Percentiles rank a stretch among this genome's conserved stretches.
Conservation (phyloP, 1,284 basidiomycete genomes). For the Dichomitus squalens region DNA sequence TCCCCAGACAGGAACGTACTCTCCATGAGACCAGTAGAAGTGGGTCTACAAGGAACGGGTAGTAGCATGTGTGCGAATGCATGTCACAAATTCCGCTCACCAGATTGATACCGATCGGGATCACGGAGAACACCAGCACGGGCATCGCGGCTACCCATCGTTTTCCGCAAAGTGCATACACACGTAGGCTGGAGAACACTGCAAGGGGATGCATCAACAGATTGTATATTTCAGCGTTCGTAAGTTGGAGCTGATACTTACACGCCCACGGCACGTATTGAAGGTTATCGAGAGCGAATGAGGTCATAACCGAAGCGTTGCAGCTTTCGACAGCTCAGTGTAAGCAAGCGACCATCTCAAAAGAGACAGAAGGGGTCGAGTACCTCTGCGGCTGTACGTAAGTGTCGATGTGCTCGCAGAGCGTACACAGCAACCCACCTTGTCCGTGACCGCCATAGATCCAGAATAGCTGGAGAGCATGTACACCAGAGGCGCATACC, state of each 20-base stretch:
- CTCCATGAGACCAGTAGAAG: background rate
- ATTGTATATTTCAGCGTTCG: background rate
- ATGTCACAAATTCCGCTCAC: background rate
- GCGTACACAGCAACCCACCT: background rate
- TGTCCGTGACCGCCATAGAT: background rate
- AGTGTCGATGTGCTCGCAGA: background rate
- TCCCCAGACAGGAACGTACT: background rate
- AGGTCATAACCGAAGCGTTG: background rate
- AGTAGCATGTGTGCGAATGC: background rate
- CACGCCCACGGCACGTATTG: conserved; percentile 12
- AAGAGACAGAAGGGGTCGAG: background rate
- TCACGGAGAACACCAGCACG: background rate
- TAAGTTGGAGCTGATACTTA: background rate
- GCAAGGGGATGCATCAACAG: background rate
- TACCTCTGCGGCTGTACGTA: background rate
- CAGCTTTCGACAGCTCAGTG: conserved; percentile 3
- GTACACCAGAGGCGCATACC: conserved; percentile 7
- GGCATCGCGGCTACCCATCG: background rate
- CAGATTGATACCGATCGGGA: background rate
- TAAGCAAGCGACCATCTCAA: background rate
- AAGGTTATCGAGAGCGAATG: background rate
- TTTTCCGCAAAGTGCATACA: conserved; percentile 2
- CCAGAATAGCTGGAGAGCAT: background rate
- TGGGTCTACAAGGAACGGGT: background rate
- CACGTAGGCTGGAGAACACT: conserved; percentile 16